Conservation (phyloP, 1,284 basidiomycete genomes). For the Rugiboletus extremiorientalis region DNA sequence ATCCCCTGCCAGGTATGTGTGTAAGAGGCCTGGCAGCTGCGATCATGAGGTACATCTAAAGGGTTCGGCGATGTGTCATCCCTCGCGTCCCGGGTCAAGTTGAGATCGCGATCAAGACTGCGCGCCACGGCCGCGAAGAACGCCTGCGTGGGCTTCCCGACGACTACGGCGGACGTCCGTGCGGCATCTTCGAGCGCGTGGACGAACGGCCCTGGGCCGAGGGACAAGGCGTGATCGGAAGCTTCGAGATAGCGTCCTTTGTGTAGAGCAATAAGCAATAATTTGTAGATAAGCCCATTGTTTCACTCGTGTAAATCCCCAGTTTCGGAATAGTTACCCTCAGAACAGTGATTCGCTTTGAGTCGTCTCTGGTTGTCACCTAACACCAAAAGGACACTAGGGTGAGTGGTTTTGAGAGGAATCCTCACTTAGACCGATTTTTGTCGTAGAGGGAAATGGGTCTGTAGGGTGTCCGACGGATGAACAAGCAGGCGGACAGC, state of each 20-base stretch:
- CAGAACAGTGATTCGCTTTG: too few species aligned
- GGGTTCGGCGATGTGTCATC: neutral
- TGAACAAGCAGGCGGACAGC: too few species aligned
- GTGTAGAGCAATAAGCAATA: conserved; percentile 60
- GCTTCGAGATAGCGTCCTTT: conserved; percentile 49
- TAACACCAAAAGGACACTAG: too few species aligned
- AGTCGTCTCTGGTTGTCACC: too few species aligned
- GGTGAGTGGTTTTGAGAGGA: too few species aligned
- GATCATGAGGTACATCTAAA: too few species aligned
- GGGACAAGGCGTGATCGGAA: conserved; percentile 49
- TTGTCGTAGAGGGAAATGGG: too few species aligned
- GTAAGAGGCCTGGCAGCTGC: neutral
- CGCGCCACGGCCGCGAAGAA: conserved; percentile 63
- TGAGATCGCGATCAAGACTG: conserved; percentile 39
- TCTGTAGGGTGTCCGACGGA: too few species aligned
- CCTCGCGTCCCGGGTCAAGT: neutral
- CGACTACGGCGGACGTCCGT: conserved; percentile 47
- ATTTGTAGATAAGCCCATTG: too few species aligned
- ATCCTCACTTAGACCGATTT: too few species aligned
- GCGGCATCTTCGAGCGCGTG: conserved; percentile 59
- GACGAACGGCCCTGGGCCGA: conserved; percentile 74
- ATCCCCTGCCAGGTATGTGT: conserved; percentile 35
- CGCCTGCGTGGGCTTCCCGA: conserved; percentile 62
- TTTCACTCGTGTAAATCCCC: too few species aligned
- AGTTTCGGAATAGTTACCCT: too few species aligned